A percentile compares a stretch with the other conserved stretches of the same genome.
Conservation (phyloP, 768 basidiomycete genomes). For the Lactifluus subvellereus region DNA sequence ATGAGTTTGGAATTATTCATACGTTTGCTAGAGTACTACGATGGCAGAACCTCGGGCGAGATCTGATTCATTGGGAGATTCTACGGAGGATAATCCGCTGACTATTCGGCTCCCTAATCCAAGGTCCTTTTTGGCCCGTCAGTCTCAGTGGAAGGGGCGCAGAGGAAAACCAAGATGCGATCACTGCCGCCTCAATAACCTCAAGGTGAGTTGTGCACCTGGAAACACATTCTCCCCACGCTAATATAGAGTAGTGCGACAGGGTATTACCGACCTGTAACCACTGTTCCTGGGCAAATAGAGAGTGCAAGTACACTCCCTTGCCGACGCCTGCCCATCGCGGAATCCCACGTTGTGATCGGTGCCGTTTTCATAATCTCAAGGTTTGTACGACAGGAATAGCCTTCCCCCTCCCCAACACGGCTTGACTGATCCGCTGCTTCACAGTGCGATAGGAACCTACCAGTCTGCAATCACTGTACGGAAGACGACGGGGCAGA, state of each 20-base stretch:
- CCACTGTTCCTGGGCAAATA: constrained; percentile 59
- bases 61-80: constrained; percentile 32
- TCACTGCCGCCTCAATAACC: constrained; percentile 63
- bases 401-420: constrained; percentile 11
- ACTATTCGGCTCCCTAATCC: constrained; percentile 64
- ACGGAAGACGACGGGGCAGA: constrained; percentile 45
- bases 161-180: constrained; percentile 72
- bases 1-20: constrained; percentile 3
- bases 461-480: constrained; percentile 68
- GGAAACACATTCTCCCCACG: constrained; percentile 5
- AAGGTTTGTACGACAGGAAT: constrained; percentile 42
- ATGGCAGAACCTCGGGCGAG: constrained; percentile 27
- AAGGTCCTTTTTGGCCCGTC: constrained; percentile 59
- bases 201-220: constrained; percentile 47
- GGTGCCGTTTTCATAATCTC: constrained; percentile 59
- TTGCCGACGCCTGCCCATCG: constrained; percentile 70
- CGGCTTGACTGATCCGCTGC: background rate
- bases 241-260: constrained; percentile 48
- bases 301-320: constrained; percentile 67
- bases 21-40: background rate
- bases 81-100: constrained; percentile 37
- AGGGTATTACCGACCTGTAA: constrained; percentile 66
- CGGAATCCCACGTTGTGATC: constrained; percentile 68
- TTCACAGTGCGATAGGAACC: constrained; percentile 60
- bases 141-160: constrained; percentile 69